Conservation (phyloP, 108 stramenopile genomes). For the Skeletonema marinoi region DNA sequence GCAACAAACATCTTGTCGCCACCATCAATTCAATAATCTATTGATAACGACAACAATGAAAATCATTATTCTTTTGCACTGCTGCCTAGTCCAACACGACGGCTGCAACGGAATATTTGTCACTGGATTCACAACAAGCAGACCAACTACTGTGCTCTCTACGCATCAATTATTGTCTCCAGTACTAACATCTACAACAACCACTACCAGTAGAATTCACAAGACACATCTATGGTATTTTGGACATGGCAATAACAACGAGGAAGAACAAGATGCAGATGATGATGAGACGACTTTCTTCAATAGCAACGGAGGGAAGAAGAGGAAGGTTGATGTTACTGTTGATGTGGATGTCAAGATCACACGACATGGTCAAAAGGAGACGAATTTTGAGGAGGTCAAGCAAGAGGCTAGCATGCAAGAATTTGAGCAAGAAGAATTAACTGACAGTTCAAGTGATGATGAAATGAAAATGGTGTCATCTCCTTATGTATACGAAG, state of each 20-base stretch:
- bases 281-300: neutral
- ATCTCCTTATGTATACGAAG: neutral
- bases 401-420: too few relatives aligned
- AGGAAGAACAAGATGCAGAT: neutral
- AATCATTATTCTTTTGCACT: neutral
- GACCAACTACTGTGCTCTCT: neutral
- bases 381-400: too few relatives aligned
- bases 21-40: neutral
- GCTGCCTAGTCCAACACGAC: neutral
- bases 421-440: too few relatives aligned
- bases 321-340: neutral
- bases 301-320: neutral
- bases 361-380: too few relatives aligned
- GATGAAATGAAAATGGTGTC: neutral
- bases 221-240: neutral
- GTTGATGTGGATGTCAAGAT: too few relatives aligned
- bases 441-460: too few relatives aligned
- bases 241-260: neutral
- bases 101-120: neutral
- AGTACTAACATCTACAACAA: neutral
- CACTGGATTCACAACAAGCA: neutral
- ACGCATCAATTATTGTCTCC: neutral
- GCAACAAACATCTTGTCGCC: neutral
- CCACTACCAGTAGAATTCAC: neutral
- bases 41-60: neutral